Base-by-base conservation (phyloP, 1,284 basidiomycete genomes). In the Ceratobasidium sp. region DNA sequence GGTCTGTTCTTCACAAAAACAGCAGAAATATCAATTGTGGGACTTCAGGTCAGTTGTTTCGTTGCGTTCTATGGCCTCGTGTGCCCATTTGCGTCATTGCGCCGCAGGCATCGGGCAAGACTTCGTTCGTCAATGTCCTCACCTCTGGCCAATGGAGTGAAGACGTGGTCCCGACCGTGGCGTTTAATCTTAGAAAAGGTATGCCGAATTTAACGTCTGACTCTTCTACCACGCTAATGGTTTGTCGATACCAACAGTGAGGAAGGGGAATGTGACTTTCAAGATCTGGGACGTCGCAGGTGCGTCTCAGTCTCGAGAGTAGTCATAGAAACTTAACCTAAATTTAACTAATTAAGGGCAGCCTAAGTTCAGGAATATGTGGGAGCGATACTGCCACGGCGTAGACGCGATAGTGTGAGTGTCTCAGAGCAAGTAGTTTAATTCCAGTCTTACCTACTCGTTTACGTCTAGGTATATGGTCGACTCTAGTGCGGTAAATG, bases 201-300 rank as follows among this genome's bases (percentile, higher is more conserved):
- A 47, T 76, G 81, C 32, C 26, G 8, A 16, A 80, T 79, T 44
- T 26, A 7, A 18, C 21, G 38, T 18, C 38, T 44, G 26, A 49
- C 35, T 5, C 35, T 11, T 4, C 35, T 38, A 38, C 35, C 35
- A 38, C 4, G 35, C 4, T 38, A 38, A 38, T 38, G 11, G 11
- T 11, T 11, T 11, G 35, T 38, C 11, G 6, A n/a, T 16, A 23
- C 55, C 43, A 21, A 50, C 59, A 80, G 89, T 98, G 21, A 86
- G 91, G 75, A 95, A 93, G 77, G 95, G 95, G 2, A 96, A 95
- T 76, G 90, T 96, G 0, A 95, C 92, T 0, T 85, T 98, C 81
- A 96, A 95, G 82, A 89, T 98, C 58, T 98, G 96, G 96, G 96
- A 98, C 81, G 93, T 98, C 75, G 95, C 94, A 78, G 89, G 88